Evolutionary conservation across 805 yeast species (phyloP), one percentile per base, ranked within the genome.

Genomic region (Candida cerambycidarum): DNA sequence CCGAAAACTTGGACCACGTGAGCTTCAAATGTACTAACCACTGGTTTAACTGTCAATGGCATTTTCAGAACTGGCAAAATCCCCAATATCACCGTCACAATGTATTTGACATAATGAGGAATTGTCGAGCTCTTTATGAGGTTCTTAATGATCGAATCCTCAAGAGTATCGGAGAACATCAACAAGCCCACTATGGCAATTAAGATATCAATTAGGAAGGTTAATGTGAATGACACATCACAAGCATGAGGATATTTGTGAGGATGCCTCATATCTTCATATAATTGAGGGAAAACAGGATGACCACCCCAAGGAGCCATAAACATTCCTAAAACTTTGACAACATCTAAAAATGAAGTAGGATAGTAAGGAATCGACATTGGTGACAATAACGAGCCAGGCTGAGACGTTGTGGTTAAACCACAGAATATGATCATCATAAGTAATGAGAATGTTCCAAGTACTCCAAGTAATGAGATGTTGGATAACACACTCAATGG

Each of bases 261-360:
- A 5, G 89, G 89, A 42, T 76, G 82, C 54, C 80, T 73, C 85
- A 85, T 85, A 58, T 85, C 93, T 30, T 76, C 66, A 57, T 79
- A 81, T 33, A 85, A 64, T 53, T 83, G 86, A 2, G 92, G 92
- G 51, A 83, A 83, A 5, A 85, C 82, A 1, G 89, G 87, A 58
- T 85, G 92, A 2, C 93, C 93, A 43, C 92, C 92, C 80, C 87
- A 85, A 10, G 89, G 89, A 3, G 90, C 89, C 73, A 85, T 76
- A 45, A 81, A 72, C 21, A 85, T 71, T 2, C 92, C 92, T 43
- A 83, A 63, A 7, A 84, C 73, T 27, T 79, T 61, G 8, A 78
- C 55, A 8, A 81, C 50, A 38, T 69, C 66, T 13, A 12, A 52
- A 19, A 58, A 34, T 14, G 57, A 46, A 10, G 48, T 19, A 2